These are phyloP conservation scores for Paraphaeosphaeria sporulosa DNA, from an alignment of 2,329 filamentous ascomycete species.

Conservation along the genomic window DNA sequence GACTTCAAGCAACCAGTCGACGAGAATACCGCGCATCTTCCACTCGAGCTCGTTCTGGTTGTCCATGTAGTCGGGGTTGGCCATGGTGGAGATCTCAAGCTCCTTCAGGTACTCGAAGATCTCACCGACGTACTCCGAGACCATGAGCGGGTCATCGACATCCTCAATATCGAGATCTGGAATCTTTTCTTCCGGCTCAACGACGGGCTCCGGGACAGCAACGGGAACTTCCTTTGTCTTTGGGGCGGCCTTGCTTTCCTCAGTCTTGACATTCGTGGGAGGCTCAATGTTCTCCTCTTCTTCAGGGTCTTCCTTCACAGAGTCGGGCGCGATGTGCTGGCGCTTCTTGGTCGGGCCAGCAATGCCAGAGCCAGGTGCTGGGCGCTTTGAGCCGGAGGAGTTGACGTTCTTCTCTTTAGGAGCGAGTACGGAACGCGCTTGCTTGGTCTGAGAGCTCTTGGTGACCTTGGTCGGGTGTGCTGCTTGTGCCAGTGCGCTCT, in stretches of 20 bases:
- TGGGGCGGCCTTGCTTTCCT: conserved; percentile 33
- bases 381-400: conserved; percentile 71
- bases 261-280: conserved; percentile 59
- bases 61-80: conserved; percentile 93
- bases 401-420: conserved; percentile 74
- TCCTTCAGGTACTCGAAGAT: conserved; percentile 96
- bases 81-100: conserved; percentile 80
- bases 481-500: conserved; percentile 74
- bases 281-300: conserved; percentile 66
- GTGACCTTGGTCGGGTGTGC: conserved; percentile 81
- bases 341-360: conserved; percentile 73
- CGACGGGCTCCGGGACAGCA: conserved; percentile 29
- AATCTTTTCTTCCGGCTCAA: conserved; percentile 47
- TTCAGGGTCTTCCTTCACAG: conserved; percentile 63
- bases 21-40: conserved; percentile 97
- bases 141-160: conserved; percentile 93
- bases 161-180: conserved; percentile 84
- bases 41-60: conserved; percentile 95
- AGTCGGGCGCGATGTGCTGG: conserved; percentile 61
- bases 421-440: conserved; percentile 68
- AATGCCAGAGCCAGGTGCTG: conserved; percentile 74
- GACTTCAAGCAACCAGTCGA: conserved; percentile 98
- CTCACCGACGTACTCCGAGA: conserved; percentile 94
- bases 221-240: conserved; percentile 28
- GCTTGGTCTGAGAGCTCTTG: conserved; percentile 69